Evolutionary conservation across 1,284 basidiomycete genomes (phyloP).

Genomic region (Singerocomus rubriflavus): DNA sequence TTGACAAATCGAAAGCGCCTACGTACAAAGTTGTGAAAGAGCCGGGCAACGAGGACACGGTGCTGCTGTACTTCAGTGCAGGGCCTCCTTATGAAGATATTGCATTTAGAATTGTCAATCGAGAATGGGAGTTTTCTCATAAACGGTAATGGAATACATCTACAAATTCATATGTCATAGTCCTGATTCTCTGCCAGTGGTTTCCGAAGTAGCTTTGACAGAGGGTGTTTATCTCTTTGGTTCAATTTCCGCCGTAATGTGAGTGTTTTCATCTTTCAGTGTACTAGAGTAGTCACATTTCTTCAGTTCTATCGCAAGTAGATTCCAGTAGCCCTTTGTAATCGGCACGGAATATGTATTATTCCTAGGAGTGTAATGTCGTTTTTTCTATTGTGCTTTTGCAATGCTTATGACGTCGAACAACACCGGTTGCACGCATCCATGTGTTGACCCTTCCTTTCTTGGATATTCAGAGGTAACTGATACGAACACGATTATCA

Average conservation of each 20-base stretch:
- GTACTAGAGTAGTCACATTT: conserved; percentile 13
- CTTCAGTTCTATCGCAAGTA: conserved; percentile 71
- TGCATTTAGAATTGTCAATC: conserved; percentile 95
- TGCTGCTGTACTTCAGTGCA: conserved; percentile 89
- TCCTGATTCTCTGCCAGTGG: conserved; percentile 47
- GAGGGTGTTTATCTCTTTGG: conserved; percentile 83
- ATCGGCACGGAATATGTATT: conserved; percentile 16
- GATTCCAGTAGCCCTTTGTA: conserved; percentile 14
- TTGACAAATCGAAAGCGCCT: conserved; percentile 95
- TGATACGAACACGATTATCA: conserved; percentile 5
- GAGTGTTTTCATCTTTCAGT: conserved; percentile 33
- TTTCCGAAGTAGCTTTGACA: conserved; percentile 82
- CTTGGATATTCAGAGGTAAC: conserved; percentile 10
- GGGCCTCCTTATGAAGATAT: conserved; percentile 99
- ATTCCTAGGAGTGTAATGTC: conserved; percentile 28
- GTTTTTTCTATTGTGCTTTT: conserved; percentile 6
- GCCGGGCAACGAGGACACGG: conserved; percentile 91
- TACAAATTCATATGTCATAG: conserved; percentile 4
- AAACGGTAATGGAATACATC: conserved; percentile 61
- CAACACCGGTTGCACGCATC: not conserved
- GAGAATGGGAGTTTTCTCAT: conserved; percentile 98
- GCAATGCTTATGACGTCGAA: conserved; percentile 15
- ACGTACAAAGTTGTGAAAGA: conserved; percentile 94
- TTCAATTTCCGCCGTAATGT: conserved; percentile 88
- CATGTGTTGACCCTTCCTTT: conserved; percentile 13